phyloP scores from a whole-genome alignment of 306 rosid species.

The Pyrus pyrifolia region DNA sequence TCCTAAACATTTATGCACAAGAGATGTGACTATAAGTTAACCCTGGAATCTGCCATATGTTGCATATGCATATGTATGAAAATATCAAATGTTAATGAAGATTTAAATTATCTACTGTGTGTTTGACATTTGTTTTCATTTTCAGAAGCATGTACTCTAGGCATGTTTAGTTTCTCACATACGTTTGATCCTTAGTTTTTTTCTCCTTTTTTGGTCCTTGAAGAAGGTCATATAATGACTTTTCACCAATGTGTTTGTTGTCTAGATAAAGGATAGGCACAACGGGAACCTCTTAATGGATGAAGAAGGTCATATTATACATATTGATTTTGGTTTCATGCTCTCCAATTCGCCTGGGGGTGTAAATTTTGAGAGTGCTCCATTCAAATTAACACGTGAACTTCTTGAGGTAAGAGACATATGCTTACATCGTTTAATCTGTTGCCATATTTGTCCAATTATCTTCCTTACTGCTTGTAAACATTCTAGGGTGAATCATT shows the following conservation, averaged over 20 bases:
- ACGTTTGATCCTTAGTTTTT: neutral
- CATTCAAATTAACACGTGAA: constrained; percentile 93
- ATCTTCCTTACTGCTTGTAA: neutral
- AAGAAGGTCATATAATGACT: constrained; percentile 11
- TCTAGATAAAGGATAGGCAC: constrained; percentile 90
- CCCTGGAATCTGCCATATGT: neutral
- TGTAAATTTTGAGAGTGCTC: constrained; percentile 98
- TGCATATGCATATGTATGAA: neutral
- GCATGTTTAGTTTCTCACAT: neutral
- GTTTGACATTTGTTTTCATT: neutral
- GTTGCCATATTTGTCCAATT: neutral
- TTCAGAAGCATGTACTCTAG: neutral
- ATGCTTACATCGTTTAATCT: neutral
- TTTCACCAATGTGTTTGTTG: constrained; percentile 10
- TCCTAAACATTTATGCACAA: neutral
- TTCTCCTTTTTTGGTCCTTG: neutral
- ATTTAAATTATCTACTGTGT: neutral
- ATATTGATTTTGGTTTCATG: constrained; percentile 98
- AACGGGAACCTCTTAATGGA: constrained; percentile 94
- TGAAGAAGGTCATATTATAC: constrained; percentile 97
- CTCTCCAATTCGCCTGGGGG: constrained; percentile 99
- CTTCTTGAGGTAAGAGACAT: constrained; percentile 70
- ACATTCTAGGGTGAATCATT: neutral
- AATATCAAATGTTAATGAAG: neutral
- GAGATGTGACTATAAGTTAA: neutral